These are phyloP conservation scores for Skeletonema tropicum DNA, from an alignment of 108 stramenopile species.

Conservation along the genomic window DNA sequence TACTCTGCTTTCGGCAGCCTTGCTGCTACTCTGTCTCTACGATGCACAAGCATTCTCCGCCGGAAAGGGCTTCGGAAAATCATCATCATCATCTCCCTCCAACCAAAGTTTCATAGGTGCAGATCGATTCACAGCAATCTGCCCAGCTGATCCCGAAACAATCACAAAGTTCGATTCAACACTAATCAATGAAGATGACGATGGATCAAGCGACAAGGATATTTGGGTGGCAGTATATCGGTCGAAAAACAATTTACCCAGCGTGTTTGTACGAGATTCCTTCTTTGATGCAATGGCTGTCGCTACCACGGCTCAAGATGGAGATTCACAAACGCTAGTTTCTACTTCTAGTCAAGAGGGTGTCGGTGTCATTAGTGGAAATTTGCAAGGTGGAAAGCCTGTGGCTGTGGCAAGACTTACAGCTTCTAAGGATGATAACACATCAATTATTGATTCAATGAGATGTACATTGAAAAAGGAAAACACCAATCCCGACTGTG, in stretches of 20 bases:
- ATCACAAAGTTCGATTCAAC: conserved; percentile 60
- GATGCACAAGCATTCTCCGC: conserved; percentile 11
- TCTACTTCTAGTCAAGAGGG: conserved; percentile 3
- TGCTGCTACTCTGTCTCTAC: background rate
- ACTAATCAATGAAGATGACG: conserved; percentile 30
- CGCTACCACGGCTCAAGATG: conserved; percentile 52
- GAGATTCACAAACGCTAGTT: conserved; percentile 39
- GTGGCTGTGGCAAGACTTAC: conserved; percentile 77
- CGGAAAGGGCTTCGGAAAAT: conserved; percentile 33
- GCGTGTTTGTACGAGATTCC: conserved; percentile 75
- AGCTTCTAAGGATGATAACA: conserved; percentile 35
- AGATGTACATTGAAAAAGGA: conserved; percentile 83
- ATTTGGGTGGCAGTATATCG: conserved; percentile 84
- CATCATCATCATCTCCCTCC: background rate
- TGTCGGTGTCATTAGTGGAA: conserved; percentile 8
- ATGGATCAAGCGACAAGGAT: conserved; percentile 16
- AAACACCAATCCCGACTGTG: conserved; percentile 67
- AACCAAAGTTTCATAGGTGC: conserved; percentile 27
- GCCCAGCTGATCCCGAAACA: conserved; percentile 58
- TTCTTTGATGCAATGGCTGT: conserved; percentile 79
- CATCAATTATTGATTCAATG: conserved; percentile 71
- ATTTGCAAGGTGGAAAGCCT: conserved; percentile 38
- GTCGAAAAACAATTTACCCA: conserved; percentile 78
- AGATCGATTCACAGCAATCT: conserved; percentile 65
- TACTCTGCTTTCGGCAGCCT: background rate